These are phyloP conservation scores for Penicillium brevicompactum DNA, from an alignment of 2,329 filamentous ascomycete species.

Conservation along the genomic window DNA sequence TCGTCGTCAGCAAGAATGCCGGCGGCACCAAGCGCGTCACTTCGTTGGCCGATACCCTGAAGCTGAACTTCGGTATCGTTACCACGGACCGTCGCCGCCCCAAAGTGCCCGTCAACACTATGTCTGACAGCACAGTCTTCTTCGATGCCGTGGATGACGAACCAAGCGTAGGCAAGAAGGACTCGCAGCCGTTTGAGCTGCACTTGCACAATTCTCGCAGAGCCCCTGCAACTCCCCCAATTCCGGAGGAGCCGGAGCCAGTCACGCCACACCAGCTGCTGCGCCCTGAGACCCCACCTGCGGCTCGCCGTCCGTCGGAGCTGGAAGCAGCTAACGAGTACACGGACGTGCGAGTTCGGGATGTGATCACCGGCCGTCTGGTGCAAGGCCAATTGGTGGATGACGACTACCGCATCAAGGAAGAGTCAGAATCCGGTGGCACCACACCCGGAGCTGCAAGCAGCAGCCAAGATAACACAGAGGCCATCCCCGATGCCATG, in stretches of 20 bases:
- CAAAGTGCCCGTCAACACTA: slow-evolving; percentile 53
- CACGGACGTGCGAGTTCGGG: slow-evolving; percentile 78
- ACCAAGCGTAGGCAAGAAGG: slow-evolving; percentile 27
- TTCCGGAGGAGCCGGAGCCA: slow-evolving; percentile 26
- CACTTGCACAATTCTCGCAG: slow-evolving; percentile 24
- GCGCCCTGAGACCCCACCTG: slow-evolving; percentile 40
- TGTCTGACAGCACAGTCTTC: slow-evolving; percentile 78
- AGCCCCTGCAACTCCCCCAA: slow-evolving; percentile 14
- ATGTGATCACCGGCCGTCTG: slow-evolving; percentile 88
- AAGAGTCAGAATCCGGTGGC: slow-evolving; percentile 60
- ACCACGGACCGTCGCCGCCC: slow-evolving; percentile 59
- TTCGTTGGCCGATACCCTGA: slow-evolving; percentile 89
- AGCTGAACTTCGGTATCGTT: slow-evolving; percentile 96
- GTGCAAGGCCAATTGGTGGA: slow-evolving; percentile 95
- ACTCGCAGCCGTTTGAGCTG: slow-evolving; percentile 31
- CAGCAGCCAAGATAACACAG: slow-evolving; percentile 50
- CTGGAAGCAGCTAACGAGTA: slow-evolving; percentile 57
- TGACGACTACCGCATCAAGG: slow-evolving; percentile 81
- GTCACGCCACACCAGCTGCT: slow-evolving; percentile 26
- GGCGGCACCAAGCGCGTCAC: slow-evolving; percentile 97
- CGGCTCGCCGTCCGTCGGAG: slow-evolving; percentile 46
- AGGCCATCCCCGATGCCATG: slow-evolving; percentile 77
- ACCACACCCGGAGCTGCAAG: slow-evolving; percentile 51
- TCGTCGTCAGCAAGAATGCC: slow-evolving; percentile 97
- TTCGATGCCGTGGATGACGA: slow-evolving; percentile 62